Evolutionary conservation across 192 early-diverging fungal genomes (phyloP).

Genomic region (Podila minutissima): DNA sequence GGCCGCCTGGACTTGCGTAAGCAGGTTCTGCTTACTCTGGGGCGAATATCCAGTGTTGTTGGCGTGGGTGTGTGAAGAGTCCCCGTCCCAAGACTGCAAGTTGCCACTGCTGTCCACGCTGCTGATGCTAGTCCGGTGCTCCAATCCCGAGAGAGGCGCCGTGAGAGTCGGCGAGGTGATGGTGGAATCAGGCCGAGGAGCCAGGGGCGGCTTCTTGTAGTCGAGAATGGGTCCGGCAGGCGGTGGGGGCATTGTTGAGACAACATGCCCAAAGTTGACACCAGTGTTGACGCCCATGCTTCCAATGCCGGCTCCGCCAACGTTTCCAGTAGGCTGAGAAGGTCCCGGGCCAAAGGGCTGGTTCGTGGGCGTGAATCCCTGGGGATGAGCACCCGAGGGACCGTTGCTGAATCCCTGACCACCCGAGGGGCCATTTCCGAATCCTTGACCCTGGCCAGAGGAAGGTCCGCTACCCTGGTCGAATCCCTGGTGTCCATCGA

Average conservation of each 20-base stretch:
- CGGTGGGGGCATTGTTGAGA: not conserved
- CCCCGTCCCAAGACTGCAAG: not conserved
- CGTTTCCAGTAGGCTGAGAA: not conserved
- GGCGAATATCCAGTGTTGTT: conserved; percentile 30
- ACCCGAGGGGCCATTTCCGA: not conserved
- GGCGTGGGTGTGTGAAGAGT: not conserved
- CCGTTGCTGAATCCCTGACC: not conserved
- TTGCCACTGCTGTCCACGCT: not conserved
- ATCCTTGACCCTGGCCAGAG: not conserved
- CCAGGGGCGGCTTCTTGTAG: not conserved
- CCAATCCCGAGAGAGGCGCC: not conserved
- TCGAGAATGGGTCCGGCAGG: not conserved
- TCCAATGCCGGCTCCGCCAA: not conserved
- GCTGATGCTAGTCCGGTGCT: not conserved
- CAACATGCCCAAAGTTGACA: no score
- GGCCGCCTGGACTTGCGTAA: not conserved
- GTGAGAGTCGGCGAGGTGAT: not conserved
- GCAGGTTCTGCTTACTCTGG: conserved; percentile 8
- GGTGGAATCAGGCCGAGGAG: not conserved
- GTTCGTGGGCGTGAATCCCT: not conserved
- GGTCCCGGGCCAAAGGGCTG: not conserved
- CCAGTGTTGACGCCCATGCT: not conserved
- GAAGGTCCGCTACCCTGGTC: not conserved
- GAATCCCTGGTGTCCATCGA: not conserved
- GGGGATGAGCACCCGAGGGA: not conserved